phyloP scores from a whole-genome alignment of 2,329 filamentous ascomycete genomes.

The Pseudogymnoascus sp. region DNA sequence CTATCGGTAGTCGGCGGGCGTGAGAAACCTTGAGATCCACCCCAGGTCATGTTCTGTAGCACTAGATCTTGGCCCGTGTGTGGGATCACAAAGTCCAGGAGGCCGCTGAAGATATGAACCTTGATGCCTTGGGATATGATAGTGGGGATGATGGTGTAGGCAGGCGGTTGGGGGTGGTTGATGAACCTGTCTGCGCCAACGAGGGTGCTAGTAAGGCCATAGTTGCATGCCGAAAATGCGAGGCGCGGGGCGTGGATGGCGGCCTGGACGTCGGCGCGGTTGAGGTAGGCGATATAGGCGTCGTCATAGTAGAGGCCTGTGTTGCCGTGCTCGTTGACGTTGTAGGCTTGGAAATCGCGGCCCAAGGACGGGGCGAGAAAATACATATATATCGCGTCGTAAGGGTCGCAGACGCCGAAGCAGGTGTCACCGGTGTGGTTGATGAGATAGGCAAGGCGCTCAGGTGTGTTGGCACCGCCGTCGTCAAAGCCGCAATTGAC shows the following conservation, averaged over 20 bases:
- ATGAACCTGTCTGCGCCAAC: too few species aligned
- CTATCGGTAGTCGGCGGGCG: slow-evolving; percentile 30
- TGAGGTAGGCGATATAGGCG: slow-evolving; percentile 45
- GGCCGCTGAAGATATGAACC: slow-evolving; percentile 53
- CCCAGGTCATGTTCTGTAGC: slow-evolving; percentile 65
- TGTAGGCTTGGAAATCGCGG: slow-evolving; percentile 47
- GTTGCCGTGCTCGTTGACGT: slow-evolving; percentile 36
- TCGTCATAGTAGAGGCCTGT: slow-evolving; percentile 39
- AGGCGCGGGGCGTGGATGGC: slow-evolving; percentile 51
- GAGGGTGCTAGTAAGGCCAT: slow-evolving; percentile 36
- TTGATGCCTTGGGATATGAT: slow-evolving; percentile 51
- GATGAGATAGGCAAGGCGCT: not conserved
- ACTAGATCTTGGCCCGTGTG: slow-evolving; percentile 44
- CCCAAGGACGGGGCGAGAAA: not conserved
- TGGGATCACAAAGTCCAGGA: slow-evolving; percentile 51
- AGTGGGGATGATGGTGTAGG: slow-evolving; percentile 40
- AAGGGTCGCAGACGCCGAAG: slow-evolving; percentile 7
- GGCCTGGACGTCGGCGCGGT: slow-evolving; percentile 50
- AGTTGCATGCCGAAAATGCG: slow-evolving; percentile 35
- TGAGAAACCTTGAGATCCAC: slow-evolving; percentile 53
- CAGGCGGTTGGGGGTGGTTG: slow-evolving; percentile 38
- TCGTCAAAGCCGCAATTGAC: not conserved
- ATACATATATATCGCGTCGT: not conserved
- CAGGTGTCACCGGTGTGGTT: not conserved
- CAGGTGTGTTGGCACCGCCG: slow-evolving; percentile 4